phyloP scores from a whole-genome alignment of 495 filamentous ascomycete species.

The Penicillium egyptiacum region DNA sequence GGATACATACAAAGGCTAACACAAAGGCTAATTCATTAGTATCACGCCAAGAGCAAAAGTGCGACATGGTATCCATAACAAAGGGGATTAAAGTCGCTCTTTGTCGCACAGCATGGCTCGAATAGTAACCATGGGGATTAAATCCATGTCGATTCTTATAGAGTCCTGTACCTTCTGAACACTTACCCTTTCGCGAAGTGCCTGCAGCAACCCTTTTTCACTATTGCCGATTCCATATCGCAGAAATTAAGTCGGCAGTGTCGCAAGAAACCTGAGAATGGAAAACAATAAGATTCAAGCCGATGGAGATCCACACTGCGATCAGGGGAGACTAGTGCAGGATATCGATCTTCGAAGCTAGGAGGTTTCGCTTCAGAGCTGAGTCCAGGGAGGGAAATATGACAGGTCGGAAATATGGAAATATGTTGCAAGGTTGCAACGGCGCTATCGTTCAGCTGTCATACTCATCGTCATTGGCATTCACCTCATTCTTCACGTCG shows the following conservation, averaged over 20 bases:
- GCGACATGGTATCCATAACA: background rate
- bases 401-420: background rate
- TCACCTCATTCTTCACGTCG: slow-evolving; percentile 9
- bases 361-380: slow-evolving; percentile 12
- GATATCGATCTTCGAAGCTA: slow-evolving; percentile 4
- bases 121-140: slow-evolving; percentile 3
- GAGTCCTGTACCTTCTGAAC: slow-evolving; percentile 1
- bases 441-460: too few relatives aligned
- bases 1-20: background rate
- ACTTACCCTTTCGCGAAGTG: slow-evolving; percentile 6
- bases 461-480: background rate
- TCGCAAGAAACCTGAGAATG: slow-evolving; percentile 20
- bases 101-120: slow-evolving; percentile 13
- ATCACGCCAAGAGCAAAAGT: background rate
- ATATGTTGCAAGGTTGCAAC: too few relatives aligned
- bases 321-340: slow-evolving; percentile 12
- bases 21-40: background rate
- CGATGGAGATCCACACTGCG: slow-evolving; percentile 15
- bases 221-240: slow-evolving; percentile 30
- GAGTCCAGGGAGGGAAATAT: background rate
- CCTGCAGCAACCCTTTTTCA: slow-evolving; percentile 31
- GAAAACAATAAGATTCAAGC: slow-evolving; percentile 16
- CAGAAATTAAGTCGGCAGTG: slow-evolving; percentile 23
- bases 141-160: slow-evolving; percentile 13
- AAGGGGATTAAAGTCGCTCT: background rate